Base-by-base conservation (phyloP, 768 basidiomycete species). In the Mycena kentingensis region DNA sequence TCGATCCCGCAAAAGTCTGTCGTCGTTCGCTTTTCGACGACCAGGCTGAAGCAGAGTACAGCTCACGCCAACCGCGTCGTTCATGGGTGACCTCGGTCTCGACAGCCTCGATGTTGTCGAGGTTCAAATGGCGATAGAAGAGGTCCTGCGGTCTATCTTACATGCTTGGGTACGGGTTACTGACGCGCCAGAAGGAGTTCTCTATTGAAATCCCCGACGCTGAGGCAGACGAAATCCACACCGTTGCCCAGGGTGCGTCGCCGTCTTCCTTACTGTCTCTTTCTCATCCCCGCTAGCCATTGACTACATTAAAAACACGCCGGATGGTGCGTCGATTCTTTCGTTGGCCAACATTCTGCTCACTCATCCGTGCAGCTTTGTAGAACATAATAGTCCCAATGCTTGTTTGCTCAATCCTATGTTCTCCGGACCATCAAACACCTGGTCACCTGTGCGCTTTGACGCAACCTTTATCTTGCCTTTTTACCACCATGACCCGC, bases 61-160 rank as follows among this genome's bases (percentile, higher is more conserved):
- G 94, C 76, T 98, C 63, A 77, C 79, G 16, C 61, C 81, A 10
- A 65, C 78, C 28, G 76, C 90, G 11, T 78, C 82, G 11, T 94
- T 97, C 70, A 72, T 83, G 46, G 77, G 83, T 39, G 92, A 97
- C 77, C 80, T 97, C 46, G 93, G 91, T 26, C 80, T 97, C 27
- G 97, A 99, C 73, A 98, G 94, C 63, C 76, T 99, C 67, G 97
- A 99, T 70, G 83, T 94, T 18, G 95, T 99, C 18, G 97, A 99
- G 71, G 94, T 98, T 24, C 91, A 98, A 63, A 97, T 99, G 94
- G 93, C 96, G 34, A 88, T 99, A 61, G 97, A 99, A 75, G 97
- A 94, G 83, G 88, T 84, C 61, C 39, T 42, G 21, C 66, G 37
- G 25, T 48, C 19, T 46, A 57, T 22, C 21, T 31, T n/a, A n/a